These are phyloP conservation scores for Cucumis cinereus DNA, from an alignment of 306 rosid genomes.

Conservation along the genomic window DNA sequence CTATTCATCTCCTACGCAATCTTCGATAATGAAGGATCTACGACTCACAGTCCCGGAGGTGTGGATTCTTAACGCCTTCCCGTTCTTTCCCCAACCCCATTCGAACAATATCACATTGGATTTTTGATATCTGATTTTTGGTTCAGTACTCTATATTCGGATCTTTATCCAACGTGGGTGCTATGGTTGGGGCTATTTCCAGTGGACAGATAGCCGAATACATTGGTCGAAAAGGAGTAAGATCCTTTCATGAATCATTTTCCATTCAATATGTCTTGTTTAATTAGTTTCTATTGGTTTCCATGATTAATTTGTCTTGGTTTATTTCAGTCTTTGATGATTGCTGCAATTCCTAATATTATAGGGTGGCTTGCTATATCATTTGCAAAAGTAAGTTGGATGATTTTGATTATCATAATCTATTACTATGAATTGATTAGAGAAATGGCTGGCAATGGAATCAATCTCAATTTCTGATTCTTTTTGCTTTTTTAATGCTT, in stretches of 20 bases:
- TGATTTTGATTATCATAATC: neutral
- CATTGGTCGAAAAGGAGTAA: conserved; percentile 81
- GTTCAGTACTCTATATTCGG: conserved; percentile 64
- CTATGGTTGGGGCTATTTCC: conserved; percentile 81
- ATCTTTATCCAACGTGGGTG: conserved; percentile 78
- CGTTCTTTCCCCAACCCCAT: neutral
- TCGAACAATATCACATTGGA: neutral
- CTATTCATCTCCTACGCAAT: conserved; percentile 78
- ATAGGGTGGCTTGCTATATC: conserved; percentile 89
- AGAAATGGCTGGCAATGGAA: neutral
- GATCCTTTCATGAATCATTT: neutral
- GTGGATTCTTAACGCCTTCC: neutral
- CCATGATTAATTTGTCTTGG: conserved; percentile 8
- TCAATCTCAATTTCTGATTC: neutral
- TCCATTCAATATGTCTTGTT: neutral
- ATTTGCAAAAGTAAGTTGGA: conserved; percentile 59
- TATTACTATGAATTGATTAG: neutral
- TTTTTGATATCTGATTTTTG: neutral
- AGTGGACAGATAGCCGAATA: conserved; percentile 85
- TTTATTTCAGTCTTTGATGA: conserved; percentile 66
- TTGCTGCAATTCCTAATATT: conserved; percentile 82
- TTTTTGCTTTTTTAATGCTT: neutral
- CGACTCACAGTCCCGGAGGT: conserved; percentile 65
- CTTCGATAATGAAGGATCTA: conserved; percentile 42
- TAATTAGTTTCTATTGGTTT: neutral